phyloP scores from a whole-genome alignment of 2,329 filamentous ascomycete species.

The Xylaria hypoxylon region DNA sequence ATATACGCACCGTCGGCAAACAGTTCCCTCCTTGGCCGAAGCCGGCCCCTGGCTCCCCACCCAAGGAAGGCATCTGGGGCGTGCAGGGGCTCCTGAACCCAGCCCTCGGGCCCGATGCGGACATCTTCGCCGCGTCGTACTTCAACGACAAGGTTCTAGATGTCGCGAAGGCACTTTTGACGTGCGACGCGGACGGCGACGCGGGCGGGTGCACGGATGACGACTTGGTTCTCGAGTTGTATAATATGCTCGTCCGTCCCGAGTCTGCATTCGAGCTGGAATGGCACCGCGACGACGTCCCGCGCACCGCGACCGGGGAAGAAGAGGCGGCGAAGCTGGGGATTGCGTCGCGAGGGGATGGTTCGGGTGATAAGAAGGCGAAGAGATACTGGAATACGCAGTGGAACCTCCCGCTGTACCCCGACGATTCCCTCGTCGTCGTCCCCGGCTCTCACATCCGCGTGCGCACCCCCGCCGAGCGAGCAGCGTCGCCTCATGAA shows the following conservation, averaged over 20 bases:
- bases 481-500: constrained; percentile 74
- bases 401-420: constrained; percentile 85
- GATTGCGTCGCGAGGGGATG: constrained; percentile 42
- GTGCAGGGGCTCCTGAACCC: constrained; percentile 88
- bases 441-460: constrained; percentile 81
- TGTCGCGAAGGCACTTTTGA: constrained; percentile 74
- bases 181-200: constrained; percentile 46
- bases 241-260: constrained; percentile 85
- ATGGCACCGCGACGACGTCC: constrained; percentile 89
- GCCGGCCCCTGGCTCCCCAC: constrained; percentile 55
- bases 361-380: constrained; percentile 35
- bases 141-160: constrained; percentile 74
- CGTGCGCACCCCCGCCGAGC: constrained; percentile 76
- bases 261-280: constrained; percentile 76
- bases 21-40: constrained; percentile 89
- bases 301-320: constrained; percentile 70
- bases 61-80: constrained; percentile 80
- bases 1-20: constrained; percentile 86
- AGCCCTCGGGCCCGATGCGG: constrained; percentile 66
- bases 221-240: constrained; percentile 82
- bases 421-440: constrained; percentile 77
- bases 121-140: constrained; percentile 75
- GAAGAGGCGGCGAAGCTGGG: constrained; percentile 74
- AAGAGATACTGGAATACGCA: constrained; percentile 75
- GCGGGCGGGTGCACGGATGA: constrained; percentile 57